These are phyloP conservation scores for Cytospora mali DNA, from an alignment of 2,329 filamentous ascomycete genomes.

Conservation along the genomic window DNA sequence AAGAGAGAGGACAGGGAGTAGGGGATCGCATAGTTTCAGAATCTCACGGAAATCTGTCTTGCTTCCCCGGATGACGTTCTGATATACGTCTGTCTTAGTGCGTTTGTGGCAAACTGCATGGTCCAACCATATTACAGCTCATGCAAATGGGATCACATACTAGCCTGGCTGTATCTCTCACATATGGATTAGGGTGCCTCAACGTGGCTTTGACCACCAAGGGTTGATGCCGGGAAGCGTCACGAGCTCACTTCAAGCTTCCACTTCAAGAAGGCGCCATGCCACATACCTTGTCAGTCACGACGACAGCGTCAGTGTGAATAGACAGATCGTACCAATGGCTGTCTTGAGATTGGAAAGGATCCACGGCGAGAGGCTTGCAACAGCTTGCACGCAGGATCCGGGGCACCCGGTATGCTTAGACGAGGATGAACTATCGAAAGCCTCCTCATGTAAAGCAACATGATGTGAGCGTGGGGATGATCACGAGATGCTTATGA, in stretches of 20 bases:
- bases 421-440: not conserved
- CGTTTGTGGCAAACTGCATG: too few species aligned
- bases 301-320: not conserved
- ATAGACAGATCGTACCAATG: not conserved
- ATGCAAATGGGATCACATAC: not conserved
- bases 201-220: not conserved
- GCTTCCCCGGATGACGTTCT: not conserved
- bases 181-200: too few species aligned
- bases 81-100: too few species aligned
- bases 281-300: not conserved
- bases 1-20: not conserved
- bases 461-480: not conserved
- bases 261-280: not conserved
- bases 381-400: not conserved
- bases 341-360: not conserved
- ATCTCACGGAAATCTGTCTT: not conserved
- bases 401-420: not conserved
- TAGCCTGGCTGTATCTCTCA: too few species aligned
- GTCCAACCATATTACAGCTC: not conserved
- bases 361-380: not conserved
- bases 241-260: not conserved
- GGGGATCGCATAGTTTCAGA: not conserved
- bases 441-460: not conserved
- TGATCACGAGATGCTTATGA: not conserved
- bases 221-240: not conserved